Conservation (phyloP, 208 protist genomes). For the Acanthamoeba culbertsoni region DNA sequence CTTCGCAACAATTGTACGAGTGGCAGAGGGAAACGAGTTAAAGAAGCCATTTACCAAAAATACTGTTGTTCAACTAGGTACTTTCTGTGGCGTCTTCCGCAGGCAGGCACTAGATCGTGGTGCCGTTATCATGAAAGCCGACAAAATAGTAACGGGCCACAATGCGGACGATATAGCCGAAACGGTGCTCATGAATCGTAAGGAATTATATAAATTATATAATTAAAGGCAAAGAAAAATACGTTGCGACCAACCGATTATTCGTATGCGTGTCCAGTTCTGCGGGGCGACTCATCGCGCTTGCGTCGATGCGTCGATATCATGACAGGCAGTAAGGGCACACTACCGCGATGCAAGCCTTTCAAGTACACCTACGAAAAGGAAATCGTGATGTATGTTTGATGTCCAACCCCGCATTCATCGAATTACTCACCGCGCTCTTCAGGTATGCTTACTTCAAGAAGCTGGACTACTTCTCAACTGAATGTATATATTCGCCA, state of each 20-base stretch:
- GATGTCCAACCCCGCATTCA: neutral
- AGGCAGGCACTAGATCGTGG: conserved; percentile 95
- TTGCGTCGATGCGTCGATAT: conserved; percentile 88
- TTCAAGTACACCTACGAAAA: conserved; percentile 97
- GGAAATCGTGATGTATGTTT: conserved; percentile 94
- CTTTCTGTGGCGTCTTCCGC: conserved; percentile 97
- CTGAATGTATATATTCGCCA: conserved; percentile 96
- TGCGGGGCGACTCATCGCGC: conserved; percentile 93
- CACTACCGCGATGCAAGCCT: conserved; percentile 91
- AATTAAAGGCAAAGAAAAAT: too few relatives aligned
- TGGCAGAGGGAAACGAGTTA: neutral
- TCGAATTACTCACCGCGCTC: neutral
- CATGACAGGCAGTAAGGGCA: conserved; percentile 78
- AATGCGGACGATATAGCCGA: conserved; percentile 98
- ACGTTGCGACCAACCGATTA: neutral
- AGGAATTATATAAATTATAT: too few relatives aligned
- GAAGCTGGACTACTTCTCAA: conserved; percentile 97
- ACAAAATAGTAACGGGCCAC: conserved; percentile 96
- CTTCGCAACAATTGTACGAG: conserved; percentile 93
- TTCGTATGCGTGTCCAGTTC: conserved; percentile 59
- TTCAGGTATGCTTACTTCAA: conserved; percentile 94
- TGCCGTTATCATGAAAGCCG: conserved; percentile 84
- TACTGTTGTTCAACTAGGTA: conserved; percentile 66
- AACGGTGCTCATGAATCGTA: conserved; percentile 96
- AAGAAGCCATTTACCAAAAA: neutral